phyloP scores from a whole-genome alignment of 495 filamentous ascomycete species.

The Haplographium delicatum region DNA sequence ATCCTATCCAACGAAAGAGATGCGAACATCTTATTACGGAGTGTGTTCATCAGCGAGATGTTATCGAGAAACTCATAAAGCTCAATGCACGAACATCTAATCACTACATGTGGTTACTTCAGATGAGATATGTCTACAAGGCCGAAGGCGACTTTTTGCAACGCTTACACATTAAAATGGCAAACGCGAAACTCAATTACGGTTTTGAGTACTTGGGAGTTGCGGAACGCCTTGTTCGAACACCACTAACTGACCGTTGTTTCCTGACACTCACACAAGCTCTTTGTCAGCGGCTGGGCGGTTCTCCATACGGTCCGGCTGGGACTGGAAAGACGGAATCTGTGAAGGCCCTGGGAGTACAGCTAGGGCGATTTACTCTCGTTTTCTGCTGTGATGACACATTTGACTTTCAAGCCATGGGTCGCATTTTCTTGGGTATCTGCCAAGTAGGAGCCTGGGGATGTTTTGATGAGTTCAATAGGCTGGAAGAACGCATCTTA shows the following conservation, averaged over 20 bases:
- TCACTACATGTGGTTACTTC: slow-evolving; percentile 91
- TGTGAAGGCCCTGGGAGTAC: slow-evolving; percentile 93
- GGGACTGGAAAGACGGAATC: slow-evolving; percentile 99
- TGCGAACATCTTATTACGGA: slow-evolving; percentile 99
- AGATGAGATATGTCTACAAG: slow-evolving; percentile 93
- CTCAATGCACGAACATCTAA: slow-evolving; percentile 68
- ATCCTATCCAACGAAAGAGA: slow-evolving; percentile 83
- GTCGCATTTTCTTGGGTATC: slow-evolving; percentile 97
- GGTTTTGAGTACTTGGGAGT: slow-evolving; percentile 98
- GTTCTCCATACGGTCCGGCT: slow-evolving; percentile 94
- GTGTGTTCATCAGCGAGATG: slow-evolving; percentile 93
- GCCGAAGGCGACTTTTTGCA: slow-evolving; percentile 75
- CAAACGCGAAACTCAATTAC: slow-evolving; percentile 90
- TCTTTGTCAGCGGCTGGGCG: slow-evolving; percentile 87
- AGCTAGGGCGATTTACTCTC: slow-evolving; percentile 94
- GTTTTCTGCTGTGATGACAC: slow-evolving; percentile 99
- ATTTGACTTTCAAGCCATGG: slow-evolving; percentile 99
- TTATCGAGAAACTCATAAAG: slow-evolving; percentile 75
- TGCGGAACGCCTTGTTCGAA: slow-evolving; percentile 89
- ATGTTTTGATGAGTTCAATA: slow-evolving; percentile 99
- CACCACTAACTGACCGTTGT: slow-evolving; percentile 93
- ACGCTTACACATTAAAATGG: slow-evolving; percentile 89
- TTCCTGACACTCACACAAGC: slow-evolving; percentile 97
- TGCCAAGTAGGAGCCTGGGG: slow-evolving; percentile 99
- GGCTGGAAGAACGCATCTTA: slow-evolving; percentile 92